phyloP scores from a whole-genome alignment of 352 stramenopile species.

The Globisporangium perplexum region DNA sequence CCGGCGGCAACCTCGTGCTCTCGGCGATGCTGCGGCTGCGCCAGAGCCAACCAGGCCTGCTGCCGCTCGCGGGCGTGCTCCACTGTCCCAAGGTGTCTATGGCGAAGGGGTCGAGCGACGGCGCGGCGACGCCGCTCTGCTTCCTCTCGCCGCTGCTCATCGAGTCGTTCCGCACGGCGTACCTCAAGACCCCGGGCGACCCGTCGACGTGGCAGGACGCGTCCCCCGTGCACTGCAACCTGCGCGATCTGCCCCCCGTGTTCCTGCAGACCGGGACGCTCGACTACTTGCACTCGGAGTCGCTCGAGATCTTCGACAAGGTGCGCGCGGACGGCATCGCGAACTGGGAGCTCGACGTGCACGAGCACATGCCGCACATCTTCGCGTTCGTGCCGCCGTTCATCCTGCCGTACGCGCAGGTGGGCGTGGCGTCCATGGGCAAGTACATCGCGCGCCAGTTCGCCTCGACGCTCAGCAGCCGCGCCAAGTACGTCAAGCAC shows the following conservation, averaged over 20 bases:
- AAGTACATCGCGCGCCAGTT: constrained; percentile 21
- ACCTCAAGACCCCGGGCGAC: constrained; percentile 20
- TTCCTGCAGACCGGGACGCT: constrained; percentile 36
- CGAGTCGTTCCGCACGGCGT: constrained; percentile 15
- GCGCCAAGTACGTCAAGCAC: background rate
- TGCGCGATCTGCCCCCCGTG: constrained; percentile 27
- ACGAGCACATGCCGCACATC: constrained; percentile 50
- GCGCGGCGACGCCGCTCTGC: constrained; percentile 21
- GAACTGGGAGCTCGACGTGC: constrained; percentile 31
- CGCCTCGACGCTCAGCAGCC: constrained; percentile 17
- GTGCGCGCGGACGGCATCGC: constrained; percentile 11
- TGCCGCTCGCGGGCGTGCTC: constrained; percentile 28
- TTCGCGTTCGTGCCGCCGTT: constrained; percentile 48
- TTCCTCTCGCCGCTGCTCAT: constrained; percentile 21
- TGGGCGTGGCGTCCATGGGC: constrained; percentile 33
- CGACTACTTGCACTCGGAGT: constrained; percentile 17
- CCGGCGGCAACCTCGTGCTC: constrained; percentile 36
- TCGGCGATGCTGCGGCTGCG: constrained; percentile 38
- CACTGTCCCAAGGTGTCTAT: constrained; percentile 25
- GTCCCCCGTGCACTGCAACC: constrained; percentile 36
- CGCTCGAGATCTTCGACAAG: constrained; percentile 18
- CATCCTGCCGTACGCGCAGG: constrained; percentile 39
- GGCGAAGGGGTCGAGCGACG: constrained; percentile 11
- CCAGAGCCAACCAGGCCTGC: constrained; percentile 7
- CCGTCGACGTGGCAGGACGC: constrained; percentile 27